These are phyloP conservation scores for Thecaphora frezii DNA, from an alignment of 1,284 basidiomycete genomes.

Conservation along the genomic window DNA sequence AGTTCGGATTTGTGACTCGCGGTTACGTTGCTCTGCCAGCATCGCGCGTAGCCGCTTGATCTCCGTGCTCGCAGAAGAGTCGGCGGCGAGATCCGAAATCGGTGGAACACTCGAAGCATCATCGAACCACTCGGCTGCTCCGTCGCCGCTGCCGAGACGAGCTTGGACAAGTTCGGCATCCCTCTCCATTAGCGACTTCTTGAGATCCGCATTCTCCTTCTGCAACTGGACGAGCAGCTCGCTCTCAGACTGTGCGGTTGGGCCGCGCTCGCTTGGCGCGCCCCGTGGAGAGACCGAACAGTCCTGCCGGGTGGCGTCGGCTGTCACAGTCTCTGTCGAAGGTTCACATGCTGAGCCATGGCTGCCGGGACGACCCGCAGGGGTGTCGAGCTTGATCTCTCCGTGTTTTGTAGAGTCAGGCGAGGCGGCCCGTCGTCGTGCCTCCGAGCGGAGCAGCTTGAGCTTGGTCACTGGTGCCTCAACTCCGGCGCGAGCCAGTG, in stretches of 20 bases:
- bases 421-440: not conserved
- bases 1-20: conserved; percentile 43
- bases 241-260: too few relatives aligned
- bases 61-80: conserved; percentile 4
- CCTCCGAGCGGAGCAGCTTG: too few relatives aligned
- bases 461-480: too few relatives aligned
- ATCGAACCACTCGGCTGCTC: not conserved
- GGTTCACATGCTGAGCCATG: too few relatives aligned
- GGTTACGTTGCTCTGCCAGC: conserved; percentile 27
- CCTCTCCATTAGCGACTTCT: not conserved
- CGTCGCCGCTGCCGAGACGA: not conserved
- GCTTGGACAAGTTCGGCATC: not conserved
- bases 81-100: not conserved
- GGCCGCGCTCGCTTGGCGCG: too few relatives aligned
- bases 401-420: not conserved
- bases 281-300: too few relatives aligned
- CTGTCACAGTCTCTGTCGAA: too few relatives aligned
- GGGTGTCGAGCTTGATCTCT: too few relatives aligned
- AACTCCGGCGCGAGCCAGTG: not conserved
- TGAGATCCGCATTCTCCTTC: not conserved
- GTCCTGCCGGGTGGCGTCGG: too few relatives aligned
- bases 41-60: conserved; percentile 17
- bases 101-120: not conserved
- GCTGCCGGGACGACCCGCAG: too few relatives aligned
- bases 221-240: not conserved